Percentiles rank a stretch among this genome's conserved stretches.
These are phyloP conservation scores for Xylaria hypoxylon DNA, from an alignment of 2,329 filamentous ascomycete species.

Conservation along the genomic window DNA sequence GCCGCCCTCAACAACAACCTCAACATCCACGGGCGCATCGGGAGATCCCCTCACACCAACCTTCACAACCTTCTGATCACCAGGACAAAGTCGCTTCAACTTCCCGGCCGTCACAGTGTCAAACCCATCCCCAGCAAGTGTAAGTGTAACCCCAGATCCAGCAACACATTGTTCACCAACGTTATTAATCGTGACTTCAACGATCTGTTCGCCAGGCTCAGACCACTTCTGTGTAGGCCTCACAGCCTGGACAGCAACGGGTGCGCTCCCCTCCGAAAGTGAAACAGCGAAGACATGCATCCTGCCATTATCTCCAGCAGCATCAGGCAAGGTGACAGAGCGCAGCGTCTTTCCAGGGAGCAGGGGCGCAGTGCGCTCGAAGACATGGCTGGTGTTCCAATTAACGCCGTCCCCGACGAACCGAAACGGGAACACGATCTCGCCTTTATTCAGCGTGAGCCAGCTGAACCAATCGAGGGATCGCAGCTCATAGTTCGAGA, in stretches of 20 bases:
- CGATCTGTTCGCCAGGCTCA: slow-evolving; percentile 53
- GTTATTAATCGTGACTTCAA: slow-evolving; percentile 53
- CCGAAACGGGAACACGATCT: slow-evolving; percentile 58
- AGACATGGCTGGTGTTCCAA: slow-evolving; percentile 57
- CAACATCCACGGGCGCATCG: slow-evolving; percentile 42
- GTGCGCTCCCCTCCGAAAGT: slow-evolving; percentile 44
- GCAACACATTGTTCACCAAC: slow-evolving; percentile 50
- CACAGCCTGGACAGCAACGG: slow-evolving; percentile 54
- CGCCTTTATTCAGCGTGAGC: slow-evolving; percentile 59
- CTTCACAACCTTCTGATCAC: slow-evolving; percentile 56
- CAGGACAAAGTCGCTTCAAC: slow-evolving; percentile 57
- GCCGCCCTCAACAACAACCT: slow-evolving; percentile 40
- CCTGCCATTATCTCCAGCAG: slow-evolving; percentile 51
- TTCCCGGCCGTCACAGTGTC: slow-evolving; percentile 55
- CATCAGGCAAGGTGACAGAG: slow-evolving; percentile 56
- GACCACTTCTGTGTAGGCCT: slow-evolving; percentile 59
- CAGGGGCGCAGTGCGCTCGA: slow-evolving; percentile 57
- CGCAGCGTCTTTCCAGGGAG: slow-evolving; percentile 53
- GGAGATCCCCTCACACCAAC: slow-evolving; percentile 53
- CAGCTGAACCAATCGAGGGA: slow-evolving; percentile 58
- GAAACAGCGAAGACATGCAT: slow-evolving; percentile 59
- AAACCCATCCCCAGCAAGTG: slow-evolving; percentile 54
- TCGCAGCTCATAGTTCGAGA: slow-evolving; percentile 56
- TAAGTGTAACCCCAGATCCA: slow-evolving; percentile 49
- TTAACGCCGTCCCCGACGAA: slow-evolving; percentile 52